Conservation (phyloP, 2,329 filamentous ascomycete genomes). For the Akanthomyces dipterigenus region DNA sequence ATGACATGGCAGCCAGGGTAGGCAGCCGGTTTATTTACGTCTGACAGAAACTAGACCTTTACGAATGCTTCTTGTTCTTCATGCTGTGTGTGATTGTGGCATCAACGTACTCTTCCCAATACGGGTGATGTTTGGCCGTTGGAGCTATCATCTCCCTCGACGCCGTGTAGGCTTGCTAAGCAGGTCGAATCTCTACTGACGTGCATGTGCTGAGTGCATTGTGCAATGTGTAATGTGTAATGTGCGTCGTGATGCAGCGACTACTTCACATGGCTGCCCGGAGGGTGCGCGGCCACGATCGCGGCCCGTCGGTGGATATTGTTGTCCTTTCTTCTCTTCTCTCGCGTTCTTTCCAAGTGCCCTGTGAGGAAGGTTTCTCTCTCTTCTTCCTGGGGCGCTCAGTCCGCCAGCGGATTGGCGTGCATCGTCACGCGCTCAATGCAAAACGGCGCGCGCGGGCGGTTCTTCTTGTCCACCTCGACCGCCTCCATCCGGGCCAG, state of each 20-base stretch:
- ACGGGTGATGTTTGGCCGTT: background rate
- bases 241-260: background rate
- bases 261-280: background rate
- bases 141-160: background rate
- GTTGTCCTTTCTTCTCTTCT: background rate
- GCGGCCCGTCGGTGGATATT: background rate
- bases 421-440: slow-evolving; percentile 69
- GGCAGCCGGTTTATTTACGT: background rate
- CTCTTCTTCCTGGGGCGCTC: slow-evolving; percentile 18
- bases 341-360: background rate
- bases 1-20: background rate
- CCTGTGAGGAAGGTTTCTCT: no score
- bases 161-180: background rate
- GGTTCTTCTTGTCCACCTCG: slow-evolving; percentile 70
- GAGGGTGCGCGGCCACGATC: background rate
- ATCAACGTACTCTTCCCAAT: background rate
- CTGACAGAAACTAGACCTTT: no score
- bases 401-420: slow-evolving; percentile 69
- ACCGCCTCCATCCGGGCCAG: slow-evolving; percentile 65
- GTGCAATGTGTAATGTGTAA: background rate
- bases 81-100: background rate
- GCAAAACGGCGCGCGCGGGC: slow-evolving; percentile 58
- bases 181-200: background rate
- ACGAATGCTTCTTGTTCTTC: background rate
- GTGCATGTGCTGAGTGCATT: background rate